Base-by-base conservation (phyloP, 345 rosid genomes). In the Schrenkiella parvula region DNA sequence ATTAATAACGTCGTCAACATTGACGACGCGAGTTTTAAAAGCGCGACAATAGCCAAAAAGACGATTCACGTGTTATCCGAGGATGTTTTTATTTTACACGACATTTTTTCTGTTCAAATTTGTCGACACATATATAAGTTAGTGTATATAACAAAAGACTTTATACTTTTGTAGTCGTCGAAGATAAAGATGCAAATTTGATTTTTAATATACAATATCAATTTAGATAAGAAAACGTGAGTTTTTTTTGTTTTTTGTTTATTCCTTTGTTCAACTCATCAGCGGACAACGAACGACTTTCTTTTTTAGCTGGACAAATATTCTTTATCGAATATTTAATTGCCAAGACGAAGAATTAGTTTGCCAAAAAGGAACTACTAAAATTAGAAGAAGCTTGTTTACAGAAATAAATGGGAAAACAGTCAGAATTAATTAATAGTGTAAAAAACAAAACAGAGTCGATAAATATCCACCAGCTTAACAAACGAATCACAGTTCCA, bases 391-490 rank as follows among this genome's bases (percentile, higher is more conserved):
- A 64, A 53, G 43, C 47, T n/a, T 41, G 38, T 54, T 43, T 43
- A 64, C 43, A 44, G 28, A 38, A 47, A 57, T n/a, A 28, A 65
- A 35, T 35, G 4, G 7, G 6, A 57, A 64, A 31, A 44, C 10
- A 11, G 18, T 43, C 10, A 18, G 34, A 32, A 32, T n/a, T 39
- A 34, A 34, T 2, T 14, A 31, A 44, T 31, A 42, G 8, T 15
- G 2, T 8, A 13, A 29, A 2, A 6, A 28, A 65, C 26, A 74
- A 53, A 9, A 17, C 56, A 61, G 54, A 72, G 77, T 63, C 66
- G 34, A 81, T 72, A 68, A 61, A 74, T 71, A 72, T 31, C 65
- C 56, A 76, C 41, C 81, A 58, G 6, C 67, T 31, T 52, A 64
- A 48, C 71, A 50, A 65, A 51, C 31, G 21, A 60, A 53, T 42